A percentile compares a stretch with the other conserved stretches of the same genome.
Conservation (phyloP, 371 early-diverging fungal species). For the Mortierella sp. region DNA sequence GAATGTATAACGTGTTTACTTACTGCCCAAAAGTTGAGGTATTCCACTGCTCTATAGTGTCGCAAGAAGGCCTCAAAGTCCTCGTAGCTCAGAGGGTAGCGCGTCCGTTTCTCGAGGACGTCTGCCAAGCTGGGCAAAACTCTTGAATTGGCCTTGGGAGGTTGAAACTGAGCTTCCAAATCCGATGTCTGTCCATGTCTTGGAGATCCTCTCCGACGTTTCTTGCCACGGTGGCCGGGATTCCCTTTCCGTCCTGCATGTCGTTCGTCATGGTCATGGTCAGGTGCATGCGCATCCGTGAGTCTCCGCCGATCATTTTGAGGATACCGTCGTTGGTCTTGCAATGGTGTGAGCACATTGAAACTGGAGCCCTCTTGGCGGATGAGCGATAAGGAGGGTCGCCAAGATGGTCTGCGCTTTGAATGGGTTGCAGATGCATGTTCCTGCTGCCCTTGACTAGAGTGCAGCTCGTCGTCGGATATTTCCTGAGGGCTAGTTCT, state of each 20-base stretch:
- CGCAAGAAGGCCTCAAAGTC: conserved; percentile 50
- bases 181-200: conserved; percentile 19
- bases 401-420: conserved; percentile 37
- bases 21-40: conserved; percentile 53
- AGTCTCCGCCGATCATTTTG: too few relatives aligned
- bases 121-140: conserved; percentile 18
- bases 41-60: conserved; percentile 40
- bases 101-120: conserved; percentile 34
- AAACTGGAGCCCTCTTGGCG: conserved; percentile 41
- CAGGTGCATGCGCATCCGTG: conserved; percentile 7
- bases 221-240: too few relatives aligned
- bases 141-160: conserved; percentile 11
- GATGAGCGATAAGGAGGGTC: conserved; percentile 45
- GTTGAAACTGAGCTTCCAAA: conserved; percentile 17
- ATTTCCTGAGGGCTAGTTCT: conserved; percentile 28
- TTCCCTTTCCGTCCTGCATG: too few relatives aligned
- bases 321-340: conserved; percentile 36
- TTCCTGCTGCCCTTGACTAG: conserved; percentile 19
- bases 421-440: too few relatives aligned
- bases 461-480: conserved; percentile 44
- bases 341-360: conserved; percentile 22
- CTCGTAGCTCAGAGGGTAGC: conserved; percentile 37
- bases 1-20: too few relatives aligned
- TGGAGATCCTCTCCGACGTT: not conserved
- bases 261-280: too few relatives aligned